Evolutionary conservation across 2,329 filamentous ascomycete genomes (phyloP).

Genomic region (Cladosporium cucumerinum): DNA sequence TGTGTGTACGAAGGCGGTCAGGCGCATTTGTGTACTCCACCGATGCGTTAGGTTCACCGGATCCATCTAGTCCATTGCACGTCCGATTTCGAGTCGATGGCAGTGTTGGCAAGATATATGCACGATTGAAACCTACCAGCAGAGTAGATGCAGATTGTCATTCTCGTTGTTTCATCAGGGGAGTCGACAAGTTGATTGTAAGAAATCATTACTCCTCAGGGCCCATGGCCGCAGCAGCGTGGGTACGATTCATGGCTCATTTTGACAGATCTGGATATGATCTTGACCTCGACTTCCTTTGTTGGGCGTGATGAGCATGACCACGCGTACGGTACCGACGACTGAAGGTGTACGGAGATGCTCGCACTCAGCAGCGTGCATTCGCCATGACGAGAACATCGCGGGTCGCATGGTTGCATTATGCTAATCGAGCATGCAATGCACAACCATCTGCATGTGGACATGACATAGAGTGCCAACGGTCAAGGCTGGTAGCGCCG

Average conservation of each 20-base stretch:
- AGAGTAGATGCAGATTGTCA: background rate
- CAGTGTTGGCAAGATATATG: background rate
- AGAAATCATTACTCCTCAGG: background rate
- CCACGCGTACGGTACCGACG: background rate
- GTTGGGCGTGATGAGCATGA: background rate
- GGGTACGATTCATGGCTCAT: background rate
- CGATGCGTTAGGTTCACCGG: background rate
- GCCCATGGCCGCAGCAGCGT: background rate
- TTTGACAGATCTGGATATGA: background rate
- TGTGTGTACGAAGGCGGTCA: background rate
- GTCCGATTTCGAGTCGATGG: background rate
- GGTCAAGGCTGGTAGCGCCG: background rate
- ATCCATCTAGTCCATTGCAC: background rate
- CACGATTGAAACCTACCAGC: background rate
- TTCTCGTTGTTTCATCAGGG: background rate
- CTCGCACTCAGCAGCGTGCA: background rate
- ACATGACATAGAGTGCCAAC: background rate
- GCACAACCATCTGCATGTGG: background rate
- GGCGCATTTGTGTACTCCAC: background rate
- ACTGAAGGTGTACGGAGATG: background rate
- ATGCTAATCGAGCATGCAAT: background rate
- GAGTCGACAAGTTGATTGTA: background rate
- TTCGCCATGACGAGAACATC: background rate
- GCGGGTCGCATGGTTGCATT: background rate
- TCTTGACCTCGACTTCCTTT: background rate